Percentiles rank a stretch among this genome's conserved stretches.
phyloP scores from a whole-genome alignment of 2,329 filamentous ascomycete species.

The Botryosphaeria dothidea region DNA sequence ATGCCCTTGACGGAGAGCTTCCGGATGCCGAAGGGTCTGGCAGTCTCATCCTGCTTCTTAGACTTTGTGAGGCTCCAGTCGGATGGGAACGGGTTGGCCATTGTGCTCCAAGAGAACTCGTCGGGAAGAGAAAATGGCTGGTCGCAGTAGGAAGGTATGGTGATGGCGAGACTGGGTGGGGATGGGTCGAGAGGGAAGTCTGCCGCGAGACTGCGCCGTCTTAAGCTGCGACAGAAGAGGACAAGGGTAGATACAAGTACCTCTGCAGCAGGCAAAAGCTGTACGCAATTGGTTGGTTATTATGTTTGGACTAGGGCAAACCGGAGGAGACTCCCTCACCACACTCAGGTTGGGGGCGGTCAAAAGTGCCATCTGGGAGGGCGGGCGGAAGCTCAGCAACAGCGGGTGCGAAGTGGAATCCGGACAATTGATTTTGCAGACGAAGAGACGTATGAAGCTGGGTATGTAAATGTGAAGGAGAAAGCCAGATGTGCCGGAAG shows the following conservation, averaged over 20 bases:
- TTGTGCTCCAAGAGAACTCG: background rate
- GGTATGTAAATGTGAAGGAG: background rate
- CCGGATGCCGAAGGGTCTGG: background rate
- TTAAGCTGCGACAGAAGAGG: background rate
- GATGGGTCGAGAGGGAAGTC: background rate
- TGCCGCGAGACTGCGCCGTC: background rate
- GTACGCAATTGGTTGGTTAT: background rate
- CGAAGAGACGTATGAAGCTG: background rate
- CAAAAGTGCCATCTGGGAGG: background rate
- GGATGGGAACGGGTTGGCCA: background rate
- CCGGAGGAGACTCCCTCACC: background rate
- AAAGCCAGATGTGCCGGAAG: background rate
- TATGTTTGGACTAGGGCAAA: background rate
- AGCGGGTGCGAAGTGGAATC: background rate
- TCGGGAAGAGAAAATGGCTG: too few relatives aligned
- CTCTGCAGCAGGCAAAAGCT: slow-evolving; percentile 4
- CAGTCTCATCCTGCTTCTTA: background rate
- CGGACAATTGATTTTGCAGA: background rate
- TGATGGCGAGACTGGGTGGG: background rate
- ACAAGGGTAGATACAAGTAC: background rate
- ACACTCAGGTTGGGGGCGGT: background rate
- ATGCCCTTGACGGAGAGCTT: background rate
- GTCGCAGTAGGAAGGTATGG: background rate
- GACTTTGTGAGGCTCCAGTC: background rate
- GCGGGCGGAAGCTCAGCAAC: background rate